These are phyloP conservation scores for Adansonia digitata DNA, from an alignment of 345 rosid species.

Conservation along the genomic window DNA sequence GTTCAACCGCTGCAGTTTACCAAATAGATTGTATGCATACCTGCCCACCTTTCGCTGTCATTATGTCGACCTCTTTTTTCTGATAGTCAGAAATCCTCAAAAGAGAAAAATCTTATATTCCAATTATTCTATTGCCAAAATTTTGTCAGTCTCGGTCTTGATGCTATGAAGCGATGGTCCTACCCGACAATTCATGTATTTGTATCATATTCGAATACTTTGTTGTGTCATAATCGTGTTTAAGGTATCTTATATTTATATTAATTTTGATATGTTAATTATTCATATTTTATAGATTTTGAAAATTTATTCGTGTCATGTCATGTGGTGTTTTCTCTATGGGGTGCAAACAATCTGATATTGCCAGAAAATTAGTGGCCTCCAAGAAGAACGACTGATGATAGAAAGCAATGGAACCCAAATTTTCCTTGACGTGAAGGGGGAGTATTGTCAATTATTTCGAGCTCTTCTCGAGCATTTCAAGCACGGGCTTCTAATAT, in stretches of 20 bases:
- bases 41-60: slow-evolving; percentile 8
- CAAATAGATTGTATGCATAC: slow-evolving; percentile 65
- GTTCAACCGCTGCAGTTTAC: slow-evolving; percentile 73
- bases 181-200: too few species aligned
- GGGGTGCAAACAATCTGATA: slow-evolving; percentile 39
- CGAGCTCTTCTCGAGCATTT: neutral
- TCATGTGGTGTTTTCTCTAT: slow-evolving; percentile 39
- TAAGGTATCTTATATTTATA: too few species aligned
- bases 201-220: too few species aligned
- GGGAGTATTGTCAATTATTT: neutral
- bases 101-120: neutral
- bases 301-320: too few species aligned
- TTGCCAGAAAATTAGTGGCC: slow-evolving; percentile 31
- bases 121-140: neutral
- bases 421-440: neutral
- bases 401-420: neutral
- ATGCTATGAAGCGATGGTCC: too few species aligned
- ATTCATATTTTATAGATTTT: too few species aligned
- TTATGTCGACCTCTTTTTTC: slow-evolving; percentile 3
- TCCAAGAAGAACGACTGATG: slow-evolving; percentile 44
- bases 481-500: neutral
- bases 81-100: neutral
- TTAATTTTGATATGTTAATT: too few species aligned
- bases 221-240: too few species aligned
- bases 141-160: too few species aligned